A percentile compares a stretch with the other conserved stretches of the same genome.
These are phyloP conservation scores for Cardamine resedifolia DNA, from an alignment of 345 rosid genomes.

Conservation along the genomic window DNA sequence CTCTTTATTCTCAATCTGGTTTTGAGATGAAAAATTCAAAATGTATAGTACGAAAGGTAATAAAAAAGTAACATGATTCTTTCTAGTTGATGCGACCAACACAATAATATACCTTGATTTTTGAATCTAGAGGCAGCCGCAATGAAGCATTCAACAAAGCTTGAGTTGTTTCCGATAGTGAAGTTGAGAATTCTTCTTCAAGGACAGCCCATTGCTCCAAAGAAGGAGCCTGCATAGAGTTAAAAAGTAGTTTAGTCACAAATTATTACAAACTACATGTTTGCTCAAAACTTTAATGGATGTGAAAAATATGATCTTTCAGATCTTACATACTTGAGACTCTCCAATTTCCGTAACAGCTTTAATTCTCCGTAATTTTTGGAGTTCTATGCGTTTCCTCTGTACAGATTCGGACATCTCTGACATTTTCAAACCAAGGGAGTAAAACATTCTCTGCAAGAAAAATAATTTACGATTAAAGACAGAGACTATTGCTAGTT, in stretches of 20 bases:
- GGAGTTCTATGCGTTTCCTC: conserved; percentile 60
- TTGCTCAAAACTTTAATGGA: not conserved
- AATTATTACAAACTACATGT: not conserved
- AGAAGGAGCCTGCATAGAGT: conserved; percentile 59
- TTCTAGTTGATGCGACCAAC: not conserved
- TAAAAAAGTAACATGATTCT: not conserved
- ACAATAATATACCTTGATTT: conserved; percentile 52
- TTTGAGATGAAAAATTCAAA: not conserved
- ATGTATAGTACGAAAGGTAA: not conserved
- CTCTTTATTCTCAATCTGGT: conserved; percentile 63
- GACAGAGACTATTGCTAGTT: not conserved
- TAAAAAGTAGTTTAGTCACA: conserved; percentile 4
- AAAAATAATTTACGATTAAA: not conserved
- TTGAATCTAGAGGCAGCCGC: conserved; percentile 56
- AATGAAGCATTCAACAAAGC: conserved; percentile 59
- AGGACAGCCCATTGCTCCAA: conserved; percentile 65
- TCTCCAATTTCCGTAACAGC: conserved; percentile 55
- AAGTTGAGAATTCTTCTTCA: conserved; percentile 55
- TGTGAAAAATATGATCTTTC: not conserved
- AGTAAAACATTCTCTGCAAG: conserved; percentile 62
- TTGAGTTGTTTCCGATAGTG: conserved; percentile 59
- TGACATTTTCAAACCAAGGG: conserved; percentile 55
- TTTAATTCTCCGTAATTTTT: conserved; percentile 42
- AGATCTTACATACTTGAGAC: conserved; percentile 57
- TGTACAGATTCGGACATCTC: conserved; percentile 60